Percentiles rank a stretch among this genome's conserved stretches.
phyloP scores from a whole-genome alignment of 2,329 filamentous ascomycete species.

The Neoascochyta sp. region DNA sequence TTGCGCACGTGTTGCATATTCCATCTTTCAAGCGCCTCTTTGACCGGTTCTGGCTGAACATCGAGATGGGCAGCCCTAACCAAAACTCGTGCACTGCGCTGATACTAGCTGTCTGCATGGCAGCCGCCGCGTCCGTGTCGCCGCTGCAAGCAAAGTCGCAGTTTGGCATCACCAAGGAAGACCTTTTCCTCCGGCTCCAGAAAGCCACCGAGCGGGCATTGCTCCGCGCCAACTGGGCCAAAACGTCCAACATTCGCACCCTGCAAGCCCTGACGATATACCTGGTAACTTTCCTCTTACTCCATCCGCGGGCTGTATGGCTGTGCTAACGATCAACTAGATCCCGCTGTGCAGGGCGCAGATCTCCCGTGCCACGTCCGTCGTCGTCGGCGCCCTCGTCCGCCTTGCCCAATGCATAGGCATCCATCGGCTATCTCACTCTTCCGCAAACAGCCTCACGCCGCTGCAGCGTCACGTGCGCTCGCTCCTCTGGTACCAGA shows the following conservation, averaged over 20 bases:
- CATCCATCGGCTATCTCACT: slow-evolving; percentile 36
- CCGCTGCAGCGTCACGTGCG: slow-evolving; percentile 36
- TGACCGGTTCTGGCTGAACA: slow-evolving; percentile 37
- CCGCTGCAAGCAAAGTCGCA: slow-evolving; percentile 39
- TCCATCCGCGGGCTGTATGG: not conserved
- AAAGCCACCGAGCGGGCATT: slow-evolving; percentile 38
- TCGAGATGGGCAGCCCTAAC: slow-evolving; percentile 35
- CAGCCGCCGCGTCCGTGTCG: slow-evolving; percentile 36
- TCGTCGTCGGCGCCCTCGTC: slow-evolving; percentile 38
- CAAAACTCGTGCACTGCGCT: slow-evolving; percentile 38
- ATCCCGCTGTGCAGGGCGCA: slow-evolving; percentile 39
- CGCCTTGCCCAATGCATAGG: slow-evolving; percentile 39
- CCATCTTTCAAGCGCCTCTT: slow-evolving; percentile 38
- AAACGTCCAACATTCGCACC: slow-evolving; percentile 38
- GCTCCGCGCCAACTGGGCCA: slow-evolving; percentile 37
- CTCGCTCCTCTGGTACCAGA: slow-evolving; percentile 39
- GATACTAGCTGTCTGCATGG: slow-evolving; percentile 38
- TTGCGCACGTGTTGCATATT: slow-evolving; percentile 38
- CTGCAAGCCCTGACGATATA: slow-evolving; percentile 39
- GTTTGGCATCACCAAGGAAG: slow-evolving; percentile 39
- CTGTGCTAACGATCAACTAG: slow-evolving; percentile 17
- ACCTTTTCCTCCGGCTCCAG: slow-evolving; percentile 34
- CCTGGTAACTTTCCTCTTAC: slow-evolving; percentile 17
- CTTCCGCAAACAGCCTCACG: slow-evolving; percentile 32
- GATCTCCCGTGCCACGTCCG: slow-evolving; percentile 38